Conservation (phyloP, 331 rosid genomes). For the Quercus lobata region DNA sequence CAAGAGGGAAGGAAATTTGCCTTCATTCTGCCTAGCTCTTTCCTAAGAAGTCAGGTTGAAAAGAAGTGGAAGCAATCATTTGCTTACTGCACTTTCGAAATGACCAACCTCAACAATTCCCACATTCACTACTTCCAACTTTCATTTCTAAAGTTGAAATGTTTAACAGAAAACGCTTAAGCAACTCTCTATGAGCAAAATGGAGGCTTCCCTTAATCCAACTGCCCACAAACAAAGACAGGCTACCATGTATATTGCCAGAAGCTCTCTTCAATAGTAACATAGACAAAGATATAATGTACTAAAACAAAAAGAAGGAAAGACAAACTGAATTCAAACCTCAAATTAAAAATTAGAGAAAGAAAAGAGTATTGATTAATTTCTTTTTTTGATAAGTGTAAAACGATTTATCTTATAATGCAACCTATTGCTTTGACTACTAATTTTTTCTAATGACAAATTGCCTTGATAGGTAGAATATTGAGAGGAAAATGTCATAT, state of each 20-base stretch:
- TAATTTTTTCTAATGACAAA: not conserved
- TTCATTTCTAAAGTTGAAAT: not conserved
- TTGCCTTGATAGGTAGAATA: not conserved
- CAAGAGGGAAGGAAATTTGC: not conserved
- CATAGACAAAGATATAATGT: not conserved
- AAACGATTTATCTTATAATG: too few relatives aligned
- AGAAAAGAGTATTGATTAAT: too few relatives aligned
- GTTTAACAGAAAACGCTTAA: not conserved
- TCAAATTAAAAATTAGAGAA: too few relatives aligned
- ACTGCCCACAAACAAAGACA: not conserved
- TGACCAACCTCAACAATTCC: not conserved
- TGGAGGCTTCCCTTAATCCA: not conserved
- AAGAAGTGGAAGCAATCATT: not conserved
- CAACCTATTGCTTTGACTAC: too few relatives aligned
- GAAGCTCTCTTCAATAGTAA: not conserved
- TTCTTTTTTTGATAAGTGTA: too few relatives aligned
- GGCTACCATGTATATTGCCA: not conserved
- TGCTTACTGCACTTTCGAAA: not conserved
- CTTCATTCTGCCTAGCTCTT: not conserved
- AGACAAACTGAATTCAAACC: too few relatives aligned
- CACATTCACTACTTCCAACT: not conserved
- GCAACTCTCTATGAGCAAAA: not conserved
- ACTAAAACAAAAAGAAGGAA: too few relatives aligned
- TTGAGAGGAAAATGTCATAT: not conserved
- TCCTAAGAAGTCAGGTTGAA: not conserved